Evolutionary conservation across 1,284 basidiomycete species (phyloP).

Genomic region (Porogramme epimiltina): DNA sequence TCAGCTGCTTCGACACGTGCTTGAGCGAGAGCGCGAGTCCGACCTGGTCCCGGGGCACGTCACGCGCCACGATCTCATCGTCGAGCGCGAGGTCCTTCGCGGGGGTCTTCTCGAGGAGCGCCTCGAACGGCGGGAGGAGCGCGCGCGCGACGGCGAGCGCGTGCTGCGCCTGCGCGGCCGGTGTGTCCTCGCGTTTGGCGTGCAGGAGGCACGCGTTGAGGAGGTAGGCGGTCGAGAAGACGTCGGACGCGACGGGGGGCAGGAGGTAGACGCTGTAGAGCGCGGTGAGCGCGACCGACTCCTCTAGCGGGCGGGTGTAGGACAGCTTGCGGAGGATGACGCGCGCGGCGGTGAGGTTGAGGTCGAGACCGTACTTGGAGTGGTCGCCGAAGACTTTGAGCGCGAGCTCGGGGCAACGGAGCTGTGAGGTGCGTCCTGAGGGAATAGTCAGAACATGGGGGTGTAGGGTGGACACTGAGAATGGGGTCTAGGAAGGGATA

Average conservation of each 20-base stretch:
- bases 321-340: conserved; percentile 48
- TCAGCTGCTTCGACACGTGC: conserved; percentile 28
- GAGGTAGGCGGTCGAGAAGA: conserved; percentile 58
- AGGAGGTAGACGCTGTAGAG: conserved; percentile 56
- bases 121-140: conserved; percentile 44
- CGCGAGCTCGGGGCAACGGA: conserved; percentile 55
- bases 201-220: conserved; percentile 50
- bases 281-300: conserved; percentile 48
- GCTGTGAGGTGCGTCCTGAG: conserved; percentile 60
- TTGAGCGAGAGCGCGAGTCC: conserved; percentile 33
- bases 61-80: conserved; percentile 21
- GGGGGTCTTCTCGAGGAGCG: conserved; percentile 32
- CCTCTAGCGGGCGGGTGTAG: conserved; percentile 36
- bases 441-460: neutral
- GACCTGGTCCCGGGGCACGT: conserved; percentile 18
- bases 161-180: conserved; percentile 19
- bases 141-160: conserved; percentile 44
- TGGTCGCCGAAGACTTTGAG: conserved; percentile 62
- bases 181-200: conserved; percentile 13
- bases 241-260: conserved; percentile 52
- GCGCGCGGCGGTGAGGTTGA: conserved; percentile 55
- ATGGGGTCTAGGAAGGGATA: neutral
- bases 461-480: neutral
- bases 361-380: conserved; percentile 56
- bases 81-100: conserved; percentile 30